Evolutionary conservation across 169 alveolate species (phyloP).

Genomic region (Cystoisospora suis): DNA sequence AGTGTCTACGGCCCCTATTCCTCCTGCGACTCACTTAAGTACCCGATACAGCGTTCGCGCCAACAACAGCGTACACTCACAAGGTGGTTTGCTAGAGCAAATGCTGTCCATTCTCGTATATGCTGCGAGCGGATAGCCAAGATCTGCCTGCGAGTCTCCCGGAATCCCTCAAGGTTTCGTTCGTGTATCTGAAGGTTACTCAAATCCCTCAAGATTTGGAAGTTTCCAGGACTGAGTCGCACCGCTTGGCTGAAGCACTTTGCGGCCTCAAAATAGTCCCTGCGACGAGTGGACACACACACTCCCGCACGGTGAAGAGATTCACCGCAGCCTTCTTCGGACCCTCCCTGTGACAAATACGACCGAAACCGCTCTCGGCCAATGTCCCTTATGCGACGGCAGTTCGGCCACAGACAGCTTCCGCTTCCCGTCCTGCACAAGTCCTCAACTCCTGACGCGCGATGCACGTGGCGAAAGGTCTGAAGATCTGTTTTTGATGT

Average conservation of each 20-base stretch:
- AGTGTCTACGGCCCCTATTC: background rate
- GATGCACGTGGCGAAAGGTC: too few species aligned
- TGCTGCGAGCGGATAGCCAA: constrained; percentile 75
- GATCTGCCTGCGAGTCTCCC: constrained; percentile 80
- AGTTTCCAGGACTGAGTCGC: constrained; percentile 80
- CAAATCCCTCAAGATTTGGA: constrained; percentile 82
- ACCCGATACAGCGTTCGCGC: background rate
- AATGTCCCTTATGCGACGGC: too few species aligned
- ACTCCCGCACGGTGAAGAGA: too few species aligned
- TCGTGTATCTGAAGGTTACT: constrained; percentile 81
- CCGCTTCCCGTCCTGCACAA: too few species aligned
- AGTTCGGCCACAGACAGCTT: too few species aligned
- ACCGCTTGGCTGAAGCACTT: constrained; percentile 83
- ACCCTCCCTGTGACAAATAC: too few species aligned
- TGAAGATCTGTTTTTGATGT: too few species aligned
- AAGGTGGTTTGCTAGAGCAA: constrained; percentile 83
- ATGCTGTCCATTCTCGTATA: constrained; percentile 83
- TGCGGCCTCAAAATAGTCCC: constrained; percentile 88
- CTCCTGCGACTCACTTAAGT: background rate
- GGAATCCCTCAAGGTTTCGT: constrained; percentile 84
- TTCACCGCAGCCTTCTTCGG: too few species aligned
- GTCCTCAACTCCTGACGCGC: too few species aligned
- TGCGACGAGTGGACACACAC: too few species aligned
- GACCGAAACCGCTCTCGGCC: too few species aligned
- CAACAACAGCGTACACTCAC: background rate